Evolutionary conservation across 1,139 yeast genomes (phyloP).

Genomic region (Kazachstania sp.): DNA sequence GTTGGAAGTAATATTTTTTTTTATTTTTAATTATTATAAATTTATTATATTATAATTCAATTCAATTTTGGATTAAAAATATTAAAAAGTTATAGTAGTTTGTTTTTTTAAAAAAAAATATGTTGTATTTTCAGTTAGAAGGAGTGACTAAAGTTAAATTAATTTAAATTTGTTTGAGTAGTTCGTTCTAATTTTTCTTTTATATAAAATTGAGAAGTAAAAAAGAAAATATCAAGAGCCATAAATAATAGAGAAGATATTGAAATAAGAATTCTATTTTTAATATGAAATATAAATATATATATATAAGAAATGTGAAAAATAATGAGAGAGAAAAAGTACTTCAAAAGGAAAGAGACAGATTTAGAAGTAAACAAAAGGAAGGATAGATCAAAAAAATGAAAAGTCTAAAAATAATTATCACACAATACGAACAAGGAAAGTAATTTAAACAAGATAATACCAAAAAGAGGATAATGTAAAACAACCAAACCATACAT

Average conservation of each 20-base stretch:
- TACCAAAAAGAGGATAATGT: too few species aligned
- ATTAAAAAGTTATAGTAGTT: background rate
- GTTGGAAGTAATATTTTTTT: conserved; percentile 3
- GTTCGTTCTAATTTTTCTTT: background rate
- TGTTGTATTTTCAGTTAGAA: background rate
- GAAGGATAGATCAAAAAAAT: too few species aligned
- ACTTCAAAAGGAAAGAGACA: background rate
- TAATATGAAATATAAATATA: background rate
- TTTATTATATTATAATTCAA: background rate
- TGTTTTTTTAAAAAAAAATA: background rate
- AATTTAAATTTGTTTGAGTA: background rate
- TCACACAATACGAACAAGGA: background rate
- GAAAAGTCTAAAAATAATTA: too few species aligned
- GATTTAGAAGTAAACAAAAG: conserved; percentile 1
- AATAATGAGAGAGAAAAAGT: too few species aligned
- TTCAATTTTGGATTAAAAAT: background rate
- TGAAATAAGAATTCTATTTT: background rate
- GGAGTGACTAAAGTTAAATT: conserved; percentile 4
- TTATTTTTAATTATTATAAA: too few species aligned
- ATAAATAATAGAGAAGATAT: background rate
- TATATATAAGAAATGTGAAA: too few species aligned
- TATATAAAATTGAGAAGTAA: background rate
- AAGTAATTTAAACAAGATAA: background rate
- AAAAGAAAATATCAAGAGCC: background rate
- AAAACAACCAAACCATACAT: too few species aligned